Base-by-base conservation (phyloP, 441 rosid genomes). In the Eutrema salsugineum region DNA sequence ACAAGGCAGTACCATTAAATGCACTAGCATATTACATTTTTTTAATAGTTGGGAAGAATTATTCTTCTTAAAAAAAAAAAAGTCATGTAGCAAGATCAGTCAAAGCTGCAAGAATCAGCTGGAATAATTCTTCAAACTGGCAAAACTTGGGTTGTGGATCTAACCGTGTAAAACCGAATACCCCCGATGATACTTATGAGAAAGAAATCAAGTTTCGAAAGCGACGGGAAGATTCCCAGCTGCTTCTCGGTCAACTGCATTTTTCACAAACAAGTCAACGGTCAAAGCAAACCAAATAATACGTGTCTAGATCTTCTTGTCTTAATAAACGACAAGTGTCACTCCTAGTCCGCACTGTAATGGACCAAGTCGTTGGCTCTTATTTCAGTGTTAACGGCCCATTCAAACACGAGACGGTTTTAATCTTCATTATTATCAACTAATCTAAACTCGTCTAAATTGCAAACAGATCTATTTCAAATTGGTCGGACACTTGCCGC, bases 281-380 rank as follows among this genome's bases (percentile, higher is more conserved):
- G 75, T 76, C 79, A 76, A 63, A 15, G 9, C 8, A 62, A 75
- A 11, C 79, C 73, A 43, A 69, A 63, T 22, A 39, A 6, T 49
- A 51, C 78, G 78, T 75, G 66, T 50, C 67, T 0, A 24, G 39
- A 11, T 11, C 22, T 48, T 49, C 66, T 42, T 20, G 62, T 40
- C 48, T 59, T 9, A 48, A 3, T 20, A 53, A 1, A 43, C 1
- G 15, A 33, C 66, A 64, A 58, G 73, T 75, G 51, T 68, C 73
- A 53, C 16, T 60, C 69, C 53, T 36, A 67, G 47, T 24, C 16
- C 8, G 5, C 48, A 59, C 40, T 32, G 66, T 10, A 8, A 42
- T 32, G 36, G 73, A 75, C 73, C 64, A 75, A 53, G 73, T 75
- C 73, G 19, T 42, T 44, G 35, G 66, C 44, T 47, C 43, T 14